Evolutionary conservation across 73 alveolate genomes (phyloP), one percentile per base, ranked within the genome.

Genomic region (Paramecium sexaurelia): DNA sequence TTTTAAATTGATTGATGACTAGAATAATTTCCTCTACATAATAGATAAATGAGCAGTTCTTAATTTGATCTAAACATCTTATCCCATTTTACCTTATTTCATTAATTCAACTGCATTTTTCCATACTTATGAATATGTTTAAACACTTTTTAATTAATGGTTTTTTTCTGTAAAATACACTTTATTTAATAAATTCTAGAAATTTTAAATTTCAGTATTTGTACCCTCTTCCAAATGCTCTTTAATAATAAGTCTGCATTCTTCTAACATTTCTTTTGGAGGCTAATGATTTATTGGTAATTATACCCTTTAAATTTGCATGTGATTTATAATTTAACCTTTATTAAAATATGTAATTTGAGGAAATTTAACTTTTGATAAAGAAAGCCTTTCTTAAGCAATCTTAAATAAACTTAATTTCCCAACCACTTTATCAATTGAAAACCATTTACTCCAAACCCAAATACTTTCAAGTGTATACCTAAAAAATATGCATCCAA

Each of bases 361-460:
- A 37, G 90, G 90, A 39, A 39, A 78, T 61, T 78, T 78, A 43
- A 78, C 89, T 35, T 36, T 26, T 33, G 1, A 24, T 13, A 41
- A 19, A 11, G 68, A 22, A 19, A 78, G 55, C 22, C 90, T 39
- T 27, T 78, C 90, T 20, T 41, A 43, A 22, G 75, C 36, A 17
- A 75, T 41, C 37, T 75, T 75, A 41, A 36, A 75, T 29, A 41
- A 19, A 26, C 75, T 40, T 45, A 78, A 43, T 17, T 45, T 39
- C 5, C 73, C 73, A 7, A 11, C 68, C 22, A 20, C 40, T 0
- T 11, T 40, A 41, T 39, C 68, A 41, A 78, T 19, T 13, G 57
- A 22, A 78, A 78, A 78, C 90, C 90, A 78, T 78, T 78, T 78
- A 78, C 73, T 78, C 90, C 90, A 78, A 78, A 78, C 90, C 90